phyloP scores from a whole-genome alignment of 192 early-diverging fungal genomes.

The Coemansia sp. region DNA sequence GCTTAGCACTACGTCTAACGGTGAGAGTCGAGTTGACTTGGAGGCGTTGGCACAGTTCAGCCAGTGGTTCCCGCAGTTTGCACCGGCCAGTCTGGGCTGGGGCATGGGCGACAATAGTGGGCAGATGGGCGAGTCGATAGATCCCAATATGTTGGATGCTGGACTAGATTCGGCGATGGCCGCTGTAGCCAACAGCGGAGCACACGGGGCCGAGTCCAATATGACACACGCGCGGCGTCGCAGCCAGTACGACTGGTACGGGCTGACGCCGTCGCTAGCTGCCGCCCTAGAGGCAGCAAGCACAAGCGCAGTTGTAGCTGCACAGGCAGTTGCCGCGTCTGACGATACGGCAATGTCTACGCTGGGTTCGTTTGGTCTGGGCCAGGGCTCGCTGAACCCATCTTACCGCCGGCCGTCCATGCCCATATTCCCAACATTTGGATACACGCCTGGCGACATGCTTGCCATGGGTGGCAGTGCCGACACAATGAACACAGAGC shows the following conservation, averaged over 20 bases:
- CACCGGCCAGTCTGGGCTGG: slow-evolving; percentile 28
- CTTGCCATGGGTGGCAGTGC: slow-evolving; percentile 14
- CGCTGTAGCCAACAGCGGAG: neutral
- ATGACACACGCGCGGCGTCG: slow-evolving; percentile 43
- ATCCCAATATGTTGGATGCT: slow-evolving; percentile 50
- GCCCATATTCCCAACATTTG: slow-evolving; percentile 47
- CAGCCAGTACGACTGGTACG: slow-evolving; percentile 55
- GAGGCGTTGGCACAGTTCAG: slow-evolving; percentile 44
- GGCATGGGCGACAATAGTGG: slow-evolving; percentile 14
- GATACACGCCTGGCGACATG: slow-evolving; percentile 25
- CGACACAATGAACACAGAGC: slow-evolving; percentile 7
- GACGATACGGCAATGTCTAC: slow-evolving; percentile 18
- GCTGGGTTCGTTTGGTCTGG: slow-evolving; percentile 25
- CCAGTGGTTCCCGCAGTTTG: slow-evolving; percentile 51
- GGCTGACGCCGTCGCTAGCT: slow-evolving; percentile 45
- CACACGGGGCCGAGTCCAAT: slow-evolving; percentile 1
- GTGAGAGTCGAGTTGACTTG: slow-evolving; percentile 31
- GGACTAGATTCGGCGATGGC: slow-evolving; percentile 14
- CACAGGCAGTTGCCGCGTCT: slow-evolving; percentile 5
- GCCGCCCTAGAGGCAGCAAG: slow-evolving; percentile 39
- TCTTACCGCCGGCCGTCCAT: slow-evolving; percentile 48
- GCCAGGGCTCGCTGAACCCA: slow-evolving; percentile 8
- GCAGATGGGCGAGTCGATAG: slow-evolving; percentile 36
- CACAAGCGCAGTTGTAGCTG: slow-evolving; percentile 17
- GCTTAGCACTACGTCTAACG: slow-evolving; percentile 35